These are phyloP conservation scores for Amaranthus cruentus DNA, from an alignment of 148 eudicot genomes.

Conservation along the genomic window DNA sequence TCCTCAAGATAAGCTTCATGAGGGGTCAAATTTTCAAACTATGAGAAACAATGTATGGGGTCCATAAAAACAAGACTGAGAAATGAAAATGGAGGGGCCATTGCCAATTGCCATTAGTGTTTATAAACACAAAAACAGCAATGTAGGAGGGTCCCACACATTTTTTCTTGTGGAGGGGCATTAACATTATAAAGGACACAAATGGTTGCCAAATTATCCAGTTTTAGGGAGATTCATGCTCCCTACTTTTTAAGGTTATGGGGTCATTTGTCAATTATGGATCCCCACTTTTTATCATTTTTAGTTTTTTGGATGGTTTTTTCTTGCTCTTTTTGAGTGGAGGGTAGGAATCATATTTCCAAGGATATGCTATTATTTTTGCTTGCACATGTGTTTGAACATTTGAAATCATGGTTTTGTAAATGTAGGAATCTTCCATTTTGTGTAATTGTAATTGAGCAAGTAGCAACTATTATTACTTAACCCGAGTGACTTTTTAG, in stretches of 20 bases:
- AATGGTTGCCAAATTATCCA: conserved; percentile 8
- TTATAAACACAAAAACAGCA: conserved; percentile 13
- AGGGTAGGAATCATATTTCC: not conserved
- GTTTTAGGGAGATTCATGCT: conserved; percentile 11
- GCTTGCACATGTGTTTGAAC: not conserved
- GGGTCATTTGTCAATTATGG: not conserved
- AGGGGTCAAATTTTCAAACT: not conserved
- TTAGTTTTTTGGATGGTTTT: not conserved
- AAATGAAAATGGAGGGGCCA: conserved; percentile 1
- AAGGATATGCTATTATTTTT: conserved; percentile 7
- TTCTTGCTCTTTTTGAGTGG: not conserved
- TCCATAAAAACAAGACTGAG: not conserved
- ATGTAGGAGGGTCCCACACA: conserved; percentile 12
- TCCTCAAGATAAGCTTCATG: too few species aligned
- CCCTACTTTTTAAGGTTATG: conserved; percentile 13
- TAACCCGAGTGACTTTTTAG: too few species aligned
- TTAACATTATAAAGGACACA: conserved; percentile 7
- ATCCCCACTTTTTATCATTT: not conserved
- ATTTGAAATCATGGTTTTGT: not conserved
- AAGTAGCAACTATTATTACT: too few species aligned
- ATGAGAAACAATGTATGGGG: not conserved
- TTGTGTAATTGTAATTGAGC: not conserved
- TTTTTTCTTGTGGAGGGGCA: not conserved
- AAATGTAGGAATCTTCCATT: not conserved
- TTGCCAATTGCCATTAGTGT: not conserved